Conservation (phyloP, 202 grass and related monocot genomes). For the Schoenoplectus tabernaemontani region DNA sequence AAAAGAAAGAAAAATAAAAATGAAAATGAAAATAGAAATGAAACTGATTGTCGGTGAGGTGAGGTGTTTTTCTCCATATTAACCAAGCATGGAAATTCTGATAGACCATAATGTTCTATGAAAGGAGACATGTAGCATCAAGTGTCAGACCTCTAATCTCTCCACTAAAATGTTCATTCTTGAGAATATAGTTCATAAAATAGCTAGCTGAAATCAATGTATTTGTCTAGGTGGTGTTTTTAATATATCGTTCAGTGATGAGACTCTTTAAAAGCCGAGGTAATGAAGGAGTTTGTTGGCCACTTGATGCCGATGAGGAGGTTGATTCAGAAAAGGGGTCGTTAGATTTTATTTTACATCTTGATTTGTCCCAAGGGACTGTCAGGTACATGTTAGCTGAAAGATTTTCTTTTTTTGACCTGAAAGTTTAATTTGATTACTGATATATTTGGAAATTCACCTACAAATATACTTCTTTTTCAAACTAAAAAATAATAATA, state of each 20-base stretch:
- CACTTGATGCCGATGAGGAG: constrained; percentile 67
- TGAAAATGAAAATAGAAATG: too few species aligned
- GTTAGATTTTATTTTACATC: constrained; percentile 65
- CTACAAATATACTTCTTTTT: neutral
- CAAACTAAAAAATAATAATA: neutral
- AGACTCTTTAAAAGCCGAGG: constrained; percentile 67
- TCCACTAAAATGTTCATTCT: neutral
- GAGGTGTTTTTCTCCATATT: neutral
- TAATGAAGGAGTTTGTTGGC: constrained; percentile 66
- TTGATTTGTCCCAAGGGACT: constrained; percentile 45
- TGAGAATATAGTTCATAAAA: neutral
- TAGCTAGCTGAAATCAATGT: neutral
- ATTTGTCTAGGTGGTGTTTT: constrained; percentile 72
- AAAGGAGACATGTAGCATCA: neutral
- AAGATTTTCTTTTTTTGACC: constrained; percentile 5
- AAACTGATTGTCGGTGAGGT: too few species aligned
- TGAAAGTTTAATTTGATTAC: neutral
- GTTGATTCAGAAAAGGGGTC: constrained; percentile 37
- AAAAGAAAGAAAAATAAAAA: too few species aligned
- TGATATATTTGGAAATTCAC: neutral
- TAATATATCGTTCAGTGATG: constrained; percentile 98
- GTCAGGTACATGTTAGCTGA: constrained; percentile 11
- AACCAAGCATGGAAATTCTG: neutral
- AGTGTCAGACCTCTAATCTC: neutral
- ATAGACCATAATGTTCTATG: neutral